A percentile compares a stretch with the other conserved stretches of the same genome.
Evolutionary conservation across 192 early-diverging fungal species (phyloP).

Genomic region (Linnemannia exigua): DNA sequence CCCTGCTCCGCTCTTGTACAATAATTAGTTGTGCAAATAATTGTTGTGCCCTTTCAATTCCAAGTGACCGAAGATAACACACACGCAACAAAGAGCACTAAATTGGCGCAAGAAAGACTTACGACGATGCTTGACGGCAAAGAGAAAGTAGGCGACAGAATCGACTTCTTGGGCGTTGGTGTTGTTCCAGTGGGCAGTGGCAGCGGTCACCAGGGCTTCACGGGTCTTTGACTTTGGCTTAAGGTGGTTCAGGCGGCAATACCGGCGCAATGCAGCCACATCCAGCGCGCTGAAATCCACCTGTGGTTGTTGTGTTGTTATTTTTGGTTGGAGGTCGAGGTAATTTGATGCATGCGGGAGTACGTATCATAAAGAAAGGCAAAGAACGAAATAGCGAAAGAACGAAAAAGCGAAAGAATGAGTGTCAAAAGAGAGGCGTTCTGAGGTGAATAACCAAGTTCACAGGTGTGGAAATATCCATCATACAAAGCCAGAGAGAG

Average conservation of each 20-base stretch:
- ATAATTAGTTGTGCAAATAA: not conserved
- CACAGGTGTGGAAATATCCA: too few species aligned
- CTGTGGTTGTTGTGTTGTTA: not conserved
- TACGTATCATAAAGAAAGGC: too few species aligned
- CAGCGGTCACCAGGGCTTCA: constrained; percentile 34
- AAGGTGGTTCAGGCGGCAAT: constrained; percentile 51
- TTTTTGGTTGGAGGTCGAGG: not conserved
- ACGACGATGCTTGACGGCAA: constrained; percentile 56
- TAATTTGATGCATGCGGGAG: not conserved
- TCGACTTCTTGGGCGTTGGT: constrained; percentile 40
- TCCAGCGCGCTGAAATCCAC: constrained; percentile 39
- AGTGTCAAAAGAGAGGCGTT: too few species aligned
- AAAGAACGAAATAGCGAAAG: too few species aligned
- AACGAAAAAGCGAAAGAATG: too few species aligned
- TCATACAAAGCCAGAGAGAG: too few species aligned
- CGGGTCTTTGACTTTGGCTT: constrained; percentile 43
- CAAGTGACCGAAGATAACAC: not conserved
- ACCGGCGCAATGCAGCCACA: constrained; percentile 38
- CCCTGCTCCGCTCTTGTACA: not conserved
- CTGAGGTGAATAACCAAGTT: too few species aligned
- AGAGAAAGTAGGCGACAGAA: constrained; percentile 55
- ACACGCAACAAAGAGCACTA: not conserved
- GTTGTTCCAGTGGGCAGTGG: constrained; percentile 41
- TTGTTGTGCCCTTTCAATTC: not conserved
- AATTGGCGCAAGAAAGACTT: constrained; percentile 21